Conservation (phyloP, 257 asterid species). For the Misopates orontium region DNA sequence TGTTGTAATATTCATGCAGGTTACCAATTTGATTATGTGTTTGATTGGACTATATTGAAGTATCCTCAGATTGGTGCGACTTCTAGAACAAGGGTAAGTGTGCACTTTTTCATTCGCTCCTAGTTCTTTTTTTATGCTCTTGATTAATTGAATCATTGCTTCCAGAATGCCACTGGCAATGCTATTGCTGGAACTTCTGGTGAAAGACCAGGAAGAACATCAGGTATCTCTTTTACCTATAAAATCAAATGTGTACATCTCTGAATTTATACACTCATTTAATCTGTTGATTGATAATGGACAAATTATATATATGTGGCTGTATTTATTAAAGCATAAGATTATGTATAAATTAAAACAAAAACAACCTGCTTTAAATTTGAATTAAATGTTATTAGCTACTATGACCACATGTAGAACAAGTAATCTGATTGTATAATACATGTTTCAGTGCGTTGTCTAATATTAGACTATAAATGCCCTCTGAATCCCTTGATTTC, state of each 20-base stretch:
- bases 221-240: slow-evolving; percentile 36
- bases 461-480: background rate
- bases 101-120: slow-evolving; percentile 1
- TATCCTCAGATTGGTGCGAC: slow-evolving; percentile 86
- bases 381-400: background rate
- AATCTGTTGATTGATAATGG: slow-evolving; percentile 1
- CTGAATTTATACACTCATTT: slow-evolving; percentile 4
- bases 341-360: background rate
- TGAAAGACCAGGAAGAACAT: slow-evolving; percentile 51
- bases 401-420: background rate
- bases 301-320: background rate
- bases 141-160: slow-evolving; percentile 28
- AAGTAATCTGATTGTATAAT: background rate
- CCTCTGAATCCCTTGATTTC: too few species aligned
- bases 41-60: slow-evolving; percentile 92
- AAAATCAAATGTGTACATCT: background rate
- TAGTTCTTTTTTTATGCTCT: slow-evolving; percentile 19
- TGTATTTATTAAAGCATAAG: background rate
- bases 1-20: slow-evolving; percentile 46
- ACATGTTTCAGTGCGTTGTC: background rate
- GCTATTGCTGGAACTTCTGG: slow-evolving; percentile 56
- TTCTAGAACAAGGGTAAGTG: slow-evolving; percentile 76
- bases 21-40: slow-evolving; percentile 87
- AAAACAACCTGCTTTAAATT: background rate
- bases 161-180: slow-evolving; percentile 59